Base-by-base conservation (phyloP, 2,329 filamentous ascomycete species). In the Orbilia oligospora region DNA sequence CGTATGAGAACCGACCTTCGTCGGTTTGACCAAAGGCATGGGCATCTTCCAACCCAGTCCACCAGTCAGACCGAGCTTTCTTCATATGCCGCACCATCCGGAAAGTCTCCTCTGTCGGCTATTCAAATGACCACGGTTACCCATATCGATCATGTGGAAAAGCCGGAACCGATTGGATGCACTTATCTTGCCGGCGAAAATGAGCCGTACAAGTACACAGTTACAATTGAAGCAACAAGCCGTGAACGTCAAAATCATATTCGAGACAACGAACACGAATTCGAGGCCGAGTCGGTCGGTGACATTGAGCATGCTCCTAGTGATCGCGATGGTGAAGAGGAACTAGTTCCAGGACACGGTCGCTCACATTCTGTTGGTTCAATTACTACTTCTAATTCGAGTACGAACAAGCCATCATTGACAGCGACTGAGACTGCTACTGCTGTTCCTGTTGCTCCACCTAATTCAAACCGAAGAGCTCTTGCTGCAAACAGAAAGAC, bases 1-100 rank as follows among this genome's bases (percentile, higher is more conserved):
- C 87, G 88, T 76, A 91, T 91, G 83, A 88, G 91, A 81, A 88
- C 87, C 79, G 88, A 91, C 82, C 87, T 91, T 67, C 87, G 85
- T 56, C 87, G 87, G 76, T 88, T 91, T 71, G 80, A 76, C 22
- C 69, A 77, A 65, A 86, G 85, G 68, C 18, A 81, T 87, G 85
- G 55, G 2, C 46, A 38, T 14, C 48, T 38, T 41, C 64, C 65
- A 4, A 70, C 41, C 20, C 48, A 65, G n/a, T 64, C 58, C 14
- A 58, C 69, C 6, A 79, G 76, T 36, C 76, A 69, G 30, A 79
- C 76, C 33, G 68, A 69, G 55, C 36, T 69, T 33, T 72, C 76
- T 24, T 70, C 64, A 87, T 86, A 14, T 85, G 86, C 55, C 82
- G 85, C 48, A 86, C 87, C 46, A 84, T 83, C 70, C 1, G 87